A percentile compares a stretch with the other conserved stretches of the same genome.
Evolutionary conservation across 2,329 filamentous ascomycete genomes (phyloP).

Genomic region (Stenocarpella maydis): DNA sequence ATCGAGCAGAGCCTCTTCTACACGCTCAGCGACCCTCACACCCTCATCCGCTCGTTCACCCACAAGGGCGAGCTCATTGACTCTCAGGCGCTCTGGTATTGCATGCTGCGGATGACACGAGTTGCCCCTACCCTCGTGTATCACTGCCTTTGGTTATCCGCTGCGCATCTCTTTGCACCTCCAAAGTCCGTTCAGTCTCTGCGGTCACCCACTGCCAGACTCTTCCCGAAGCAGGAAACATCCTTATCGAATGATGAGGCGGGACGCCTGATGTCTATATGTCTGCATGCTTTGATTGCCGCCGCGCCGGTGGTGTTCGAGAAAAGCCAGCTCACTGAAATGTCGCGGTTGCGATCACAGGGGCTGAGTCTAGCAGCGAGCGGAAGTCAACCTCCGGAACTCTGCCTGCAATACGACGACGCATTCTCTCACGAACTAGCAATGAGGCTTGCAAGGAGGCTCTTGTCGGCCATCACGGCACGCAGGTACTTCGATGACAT

Average conservation of each 20-base stretch:
- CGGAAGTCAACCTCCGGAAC: constrained; percentile 55
- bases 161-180: constrained; percentile 65
- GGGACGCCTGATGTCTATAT: constrained; percentile 64
- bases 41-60: constrained; percentile 65
- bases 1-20: constrained; percentile 71
- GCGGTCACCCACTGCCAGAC: constrained; percentile 48
- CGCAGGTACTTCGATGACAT: constrained; percentile 60
- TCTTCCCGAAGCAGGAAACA: constrained; percentile 46
- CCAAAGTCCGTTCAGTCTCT: constrained; percentile 55
- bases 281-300: constrained; percentile 69
- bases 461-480: constrained; percentile 65
- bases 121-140: constrained; percentile 66
- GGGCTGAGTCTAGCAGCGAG: constrained; percentile 59
- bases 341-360: constrained; percentile 67
- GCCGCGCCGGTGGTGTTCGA: constrained; percentile 61
- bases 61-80: constrained; percentile 61
- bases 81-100: constrained; percentile 70
- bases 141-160: constrained; percentile 70
- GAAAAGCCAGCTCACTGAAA: constrained; percentile 60
- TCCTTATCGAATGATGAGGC: constrained; percentile 58
- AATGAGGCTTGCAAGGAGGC: constrained; percentile 63
- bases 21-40: constrained; percentile 65
- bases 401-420: constrained; percentile 70
- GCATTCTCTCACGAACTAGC: constrained; percentile 69
- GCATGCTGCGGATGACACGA: constrained; percentile 66